These are phyloP conservation scores for Aspergillus puulaauensis DNA, from an alignment of 2,329 filamentous ascomycete genomes.

Conservation along the genomic window DNA sequence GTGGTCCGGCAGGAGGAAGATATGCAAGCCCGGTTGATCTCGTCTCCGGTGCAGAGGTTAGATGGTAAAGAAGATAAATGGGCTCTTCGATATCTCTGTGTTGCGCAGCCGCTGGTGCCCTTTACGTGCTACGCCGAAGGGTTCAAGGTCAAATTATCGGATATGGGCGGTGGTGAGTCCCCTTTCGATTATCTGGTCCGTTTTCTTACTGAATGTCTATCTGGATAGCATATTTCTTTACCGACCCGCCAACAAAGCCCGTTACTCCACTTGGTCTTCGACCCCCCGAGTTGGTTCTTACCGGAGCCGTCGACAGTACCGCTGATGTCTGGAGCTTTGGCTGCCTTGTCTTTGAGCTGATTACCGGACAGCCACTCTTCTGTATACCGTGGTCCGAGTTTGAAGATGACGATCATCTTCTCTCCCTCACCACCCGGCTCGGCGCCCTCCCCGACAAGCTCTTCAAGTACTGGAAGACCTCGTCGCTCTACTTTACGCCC, in stretches of 20 bases:
- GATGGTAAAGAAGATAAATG: constrained; percentile 30
- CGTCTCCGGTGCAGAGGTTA: constrained; percentile 21
- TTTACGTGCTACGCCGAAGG: constrained; percentile 21
- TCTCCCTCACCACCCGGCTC: constrained; percentile 25
- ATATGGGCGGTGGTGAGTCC: constrained; percentile 29
- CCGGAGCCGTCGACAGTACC: constrained; percentile 19
- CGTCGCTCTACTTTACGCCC: constrained; percentile 26
- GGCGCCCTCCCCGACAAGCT: constrained; percentile 27
- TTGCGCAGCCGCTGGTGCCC: constrained; percentile 27
- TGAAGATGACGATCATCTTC: constrained; percentile 31
- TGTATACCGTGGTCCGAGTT: constrained; percentile 22
- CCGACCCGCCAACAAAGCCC: constrained; percentile 22
- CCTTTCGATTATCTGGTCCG: constrained; percentile 10
- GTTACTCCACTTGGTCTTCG: constrained; percentile 27
- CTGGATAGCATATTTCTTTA: constrained; percentile 24
- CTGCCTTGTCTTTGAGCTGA: constrained; percentile 33
- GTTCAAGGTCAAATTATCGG: constrained; percentile 30
- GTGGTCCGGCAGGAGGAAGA: constrained; percentile 24
- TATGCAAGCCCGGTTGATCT: constrained; percentile 20
- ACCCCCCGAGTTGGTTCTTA: constrained; percentile 29
- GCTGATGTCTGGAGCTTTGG: constrained; percentile 33
- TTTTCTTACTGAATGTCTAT: constrained; percentile 11
- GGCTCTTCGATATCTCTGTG: constrained; percentile 28
- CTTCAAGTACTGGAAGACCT: constrained; percentile 22
- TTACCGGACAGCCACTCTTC: constrained; percentile 27